Evolutionary conservation across 768 basidiomycete species (phyloP).

Genomic region (Hypholoma sublateritium): DNA sequence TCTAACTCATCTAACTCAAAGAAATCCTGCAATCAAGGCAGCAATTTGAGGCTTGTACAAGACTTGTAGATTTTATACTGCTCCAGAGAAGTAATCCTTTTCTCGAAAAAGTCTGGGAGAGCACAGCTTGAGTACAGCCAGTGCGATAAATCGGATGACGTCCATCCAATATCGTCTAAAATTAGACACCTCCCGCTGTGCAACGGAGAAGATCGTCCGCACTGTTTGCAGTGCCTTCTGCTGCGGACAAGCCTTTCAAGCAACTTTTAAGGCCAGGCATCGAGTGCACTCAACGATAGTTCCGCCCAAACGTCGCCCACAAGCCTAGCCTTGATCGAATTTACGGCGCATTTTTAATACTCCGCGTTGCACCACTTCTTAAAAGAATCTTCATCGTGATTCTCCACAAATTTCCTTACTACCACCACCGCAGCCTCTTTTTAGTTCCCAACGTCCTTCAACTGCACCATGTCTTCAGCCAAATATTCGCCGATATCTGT

Average conservation of each 20-base stretch:
- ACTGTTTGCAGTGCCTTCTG: slow-evolving; percentile 3
- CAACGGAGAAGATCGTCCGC: not conserved
- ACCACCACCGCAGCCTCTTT: not conserved
- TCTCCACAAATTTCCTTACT: not conserved
- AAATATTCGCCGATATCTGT: slow-evolving; percentile 11
- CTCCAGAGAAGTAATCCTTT: too few species aligned
- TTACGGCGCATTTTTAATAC: not conserved
- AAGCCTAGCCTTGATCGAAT: not conserved
- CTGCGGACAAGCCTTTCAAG: slow-evolving; percentile 7
- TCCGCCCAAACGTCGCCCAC: not conserved
- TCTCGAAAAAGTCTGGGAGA: too few species aligned
- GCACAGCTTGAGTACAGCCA: too few species aligned
- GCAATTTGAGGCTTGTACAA: too few species aligned
- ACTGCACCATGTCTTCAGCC: slow-evolving; percentile 8
- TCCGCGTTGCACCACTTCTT: not conserved
- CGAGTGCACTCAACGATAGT: not conserved
- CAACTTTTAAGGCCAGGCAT: not conserved
- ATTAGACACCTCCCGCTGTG: not conserved
- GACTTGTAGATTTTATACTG: too few species aligned
- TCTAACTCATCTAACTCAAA: too few species aligned
- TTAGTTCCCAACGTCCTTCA: not conserved
- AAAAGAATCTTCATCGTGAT: not conserved
- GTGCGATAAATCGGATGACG: not conserved
- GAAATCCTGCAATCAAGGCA: too few species aligned
- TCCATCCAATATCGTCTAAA: not conserved